Base-by-base conservation (phyloP, 2,329 filamentous ascomycete genomes). In the Cephalotrichum gorgonifer region DNA sequence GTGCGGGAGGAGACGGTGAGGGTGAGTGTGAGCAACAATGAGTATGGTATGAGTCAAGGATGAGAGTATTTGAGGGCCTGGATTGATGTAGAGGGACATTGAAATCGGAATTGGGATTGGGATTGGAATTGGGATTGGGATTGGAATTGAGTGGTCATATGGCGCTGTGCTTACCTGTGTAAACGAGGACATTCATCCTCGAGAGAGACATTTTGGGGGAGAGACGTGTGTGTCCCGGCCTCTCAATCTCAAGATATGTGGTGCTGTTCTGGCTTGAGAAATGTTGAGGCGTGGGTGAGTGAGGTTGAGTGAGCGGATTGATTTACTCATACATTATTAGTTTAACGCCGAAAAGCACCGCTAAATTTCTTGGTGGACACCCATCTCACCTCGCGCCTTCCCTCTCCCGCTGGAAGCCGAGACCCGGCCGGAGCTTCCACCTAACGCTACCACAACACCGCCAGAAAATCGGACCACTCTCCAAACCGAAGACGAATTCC, bases 181-280 rank as follows among this genome's bases (percentile, higher is more conserved):
- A 97, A 47, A 98, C 88, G 55, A 97, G 77, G 50, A 98, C 84
- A 63, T 98, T 97, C 70, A 96, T 76, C 62, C 81, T 84, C 61
- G 79, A 80, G 26, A 75, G 68, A 8, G 79, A 71, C 81, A 91
- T 88, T 55, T 49, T 48, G 35, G 17, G 15, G 2, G 35, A 6
- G 20, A 7, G 35, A n/a, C 3, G 33, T n/a, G 12, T 17, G 12
- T 7, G 33, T n/a, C 33, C 15, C 5, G 33, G 33, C 11, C 15
- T 7, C 6, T 27, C 12, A 17, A 42, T 17, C 25, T 22, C 15
- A 2, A 8, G 27, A 12, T 44, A 46, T 26, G 46, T 47, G 30
- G 47, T 47, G 17, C 9, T n/a, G 33, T 5, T 6, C n/a, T 20
- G 33, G 33, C 6, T 20, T 39, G 27, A 9, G 33, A 20, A n/a